Conservation (phyloP, 1,139 yeast species). For the Groenewaldozyma sp. region DNA sequence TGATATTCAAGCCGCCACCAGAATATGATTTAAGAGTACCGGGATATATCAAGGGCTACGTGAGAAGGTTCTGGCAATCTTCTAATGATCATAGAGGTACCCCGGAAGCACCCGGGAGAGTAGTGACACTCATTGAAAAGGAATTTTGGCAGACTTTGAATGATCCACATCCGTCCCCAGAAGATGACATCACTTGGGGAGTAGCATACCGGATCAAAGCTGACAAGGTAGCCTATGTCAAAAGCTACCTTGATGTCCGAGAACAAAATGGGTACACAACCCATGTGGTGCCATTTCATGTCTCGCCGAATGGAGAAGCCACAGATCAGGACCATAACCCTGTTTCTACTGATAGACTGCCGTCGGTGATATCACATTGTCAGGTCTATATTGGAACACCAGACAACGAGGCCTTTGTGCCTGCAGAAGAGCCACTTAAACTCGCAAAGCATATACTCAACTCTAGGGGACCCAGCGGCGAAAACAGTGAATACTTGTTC, state of each 20-base stretch:
- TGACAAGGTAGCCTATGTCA: conserved; percentile 50
- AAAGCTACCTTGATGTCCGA: conserved; percentile 62
- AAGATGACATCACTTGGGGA: conserved; percentile 55
- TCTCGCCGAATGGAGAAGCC: conserved; percentile 28
- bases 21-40: conserved; percentile 51
- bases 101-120: conserved; percentile 76
- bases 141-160: conserved; percentile 39
- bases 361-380: conserved; percentile 41
- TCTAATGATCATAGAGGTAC: conserved; percentile 89
- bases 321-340: conserved; percentile 19
- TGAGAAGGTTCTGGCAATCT: conserved; percentile 86
- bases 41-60: conserved; percentile 67
- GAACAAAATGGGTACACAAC: conserved; percentile 85
- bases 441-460: conserved; percentile 54
- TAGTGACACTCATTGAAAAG: conserved; percentile 61
- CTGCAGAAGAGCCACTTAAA: conserved; percentile 51
- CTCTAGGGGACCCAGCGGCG: conserved; percentile 73
- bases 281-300: conserved; percentile 58
- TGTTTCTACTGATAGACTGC: conserved; percentile 21
- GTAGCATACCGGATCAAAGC: conserved; percentile 79
- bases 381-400: conserved; percentile 77
- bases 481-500: conserved; percentile 60
- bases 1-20: conserved; percentile 89
- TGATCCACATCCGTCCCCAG: conserved; percentile 36
- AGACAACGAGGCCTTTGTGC: conserved; percentile 72